Base-by-base conservation (phyloP, 2,329 filamentous ascomycete species). In the Massarina eburnea region DNA sequence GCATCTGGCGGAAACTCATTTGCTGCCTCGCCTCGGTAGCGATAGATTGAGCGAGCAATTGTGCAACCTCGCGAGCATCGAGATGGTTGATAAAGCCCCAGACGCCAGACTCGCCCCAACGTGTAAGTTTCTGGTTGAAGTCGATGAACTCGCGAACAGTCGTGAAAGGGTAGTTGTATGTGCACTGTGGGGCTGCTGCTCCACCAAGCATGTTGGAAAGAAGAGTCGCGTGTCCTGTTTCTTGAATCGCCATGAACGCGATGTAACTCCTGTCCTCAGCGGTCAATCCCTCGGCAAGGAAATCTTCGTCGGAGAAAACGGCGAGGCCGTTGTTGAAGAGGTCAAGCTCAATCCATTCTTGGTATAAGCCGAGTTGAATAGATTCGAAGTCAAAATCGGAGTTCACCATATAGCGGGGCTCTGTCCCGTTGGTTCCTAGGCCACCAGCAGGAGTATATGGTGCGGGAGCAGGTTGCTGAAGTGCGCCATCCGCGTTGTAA, bases 331-430 rank as follows among this genome's bases (percentile, higher is more conserved):
- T 83, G 67, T 88, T 84, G 78, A 94, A 94, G 12, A 90, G 77
- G 63, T 94, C 89, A 1, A 94, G 77, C 71, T 94, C 88, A 43
- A 92, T 90, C 80, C 83, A 94, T 70, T 94, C 89, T 59, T 91
- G 86, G 64, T 92, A 91, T 0, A 92, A 74, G 10, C 80, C 87
- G 10, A 94, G 75, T 0, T 83, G 80, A 22, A 94, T 77, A 0
- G 87, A 91, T 65, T 92, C 79, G 64, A 86, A 94, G 68, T 94
- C 89, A 62, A 91, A 94, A 61, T 95, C 89, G 52, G 85, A 89
- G 59, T 89, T 79, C 0, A 88, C 84, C 49, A 86, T 83, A 69
- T 92, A 92, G 1, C 90, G 81, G 1, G 88, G 88, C 34, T 79
- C 77, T 0, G 82, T 81, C n/a, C 88, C 88, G 49, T 92, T 91